Evolutionary conservation across 768 basidiomycete species (phyloP).

Genomic region (Nevesoporus exiguus): DNA sequence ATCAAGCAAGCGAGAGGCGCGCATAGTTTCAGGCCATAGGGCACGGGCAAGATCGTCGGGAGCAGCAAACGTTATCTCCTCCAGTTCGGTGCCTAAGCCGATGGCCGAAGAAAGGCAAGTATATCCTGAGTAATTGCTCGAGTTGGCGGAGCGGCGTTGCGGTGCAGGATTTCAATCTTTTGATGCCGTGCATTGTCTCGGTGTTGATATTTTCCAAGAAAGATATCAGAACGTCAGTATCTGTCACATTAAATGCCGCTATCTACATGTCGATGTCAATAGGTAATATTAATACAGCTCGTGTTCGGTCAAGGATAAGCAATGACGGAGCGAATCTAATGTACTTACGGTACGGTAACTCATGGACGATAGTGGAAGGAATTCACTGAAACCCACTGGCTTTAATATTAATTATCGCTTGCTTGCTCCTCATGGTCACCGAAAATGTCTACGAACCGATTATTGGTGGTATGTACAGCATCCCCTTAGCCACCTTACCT

Average conservation of each 20-base stretch:
- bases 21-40: constrained; percentile 55
- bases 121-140: constrained; percentile 3
- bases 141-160: neutral
- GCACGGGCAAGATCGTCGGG: neutral
- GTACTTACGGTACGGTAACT: too few species aligned
- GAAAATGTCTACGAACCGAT: too few species aligned
- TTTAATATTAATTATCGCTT: too few species aligned
- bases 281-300: neutral
- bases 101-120: constrained; percentile 15
- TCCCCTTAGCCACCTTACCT: too few species aligned
- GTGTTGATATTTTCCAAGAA: neutral
- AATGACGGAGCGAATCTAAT: too few species aligned
- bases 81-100: constrained; percentile 18
- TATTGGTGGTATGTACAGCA: too few species aligned
- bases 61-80: constrained; percentile 51
- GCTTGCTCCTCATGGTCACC: too few species aligned
- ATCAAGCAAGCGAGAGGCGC: constrained; percentile 47
- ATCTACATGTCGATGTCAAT: neutral
- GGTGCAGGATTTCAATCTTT: neutral
- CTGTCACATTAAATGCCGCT: neutral
- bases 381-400: too few species aligned
- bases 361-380: too few species aligned
- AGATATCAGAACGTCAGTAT: constrained; percentile 1
- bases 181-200: constrained; percentile 8
- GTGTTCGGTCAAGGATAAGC: too few species aligned